Percentiles rank a stretch among this genome's conserved stretches.
Conservation (phyloP, 768 basidiomycete genomes). For the Termitomyces sp. region DNA sequence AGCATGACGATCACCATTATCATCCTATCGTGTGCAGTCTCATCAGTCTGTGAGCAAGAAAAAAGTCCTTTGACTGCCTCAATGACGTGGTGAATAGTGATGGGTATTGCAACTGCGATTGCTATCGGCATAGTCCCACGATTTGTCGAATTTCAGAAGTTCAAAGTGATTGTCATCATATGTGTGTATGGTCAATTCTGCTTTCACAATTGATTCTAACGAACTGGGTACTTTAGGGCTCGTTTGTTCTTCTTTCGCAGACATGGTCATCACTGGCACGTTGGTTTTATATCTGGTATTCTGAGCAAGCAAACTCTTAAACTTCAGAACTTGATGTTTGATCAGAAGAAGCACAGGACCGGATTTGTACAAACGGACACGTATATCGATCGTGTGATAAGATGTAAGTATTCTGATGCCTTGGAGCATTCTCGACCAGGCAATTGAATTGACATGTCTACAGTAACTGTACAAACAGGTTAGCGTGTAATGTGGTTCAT, state of each 20-base stretch:
- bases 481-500: background rate
- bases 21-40: conserved; percentile 9
- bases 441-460: background rate
- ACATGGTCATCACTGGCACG: conserved; percentile 34
- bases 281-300: conserved; percentile 37
- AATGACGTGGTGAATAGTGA: conserved; percentile 12
- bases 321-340: background rate
- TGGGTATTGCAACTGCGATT: conserved; percentile 21
- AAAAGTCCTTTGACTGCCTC: background rate
- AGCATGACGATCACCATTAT: conserved; percentile 9
- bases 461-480: conserved; percentile 32
- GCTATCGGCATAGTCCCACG: conserved; percentile 14
- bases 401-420: conserved; percentile 15
- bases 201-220: background rate
- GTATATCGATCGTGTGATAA: conserved; percentile 36
- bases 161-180: conserved; percentile 18
- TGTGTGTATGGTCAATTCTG: conserved; percentile 5
- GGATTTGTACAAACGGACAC: conserved; percentile 36
- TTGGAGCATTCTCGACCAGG: background rate
- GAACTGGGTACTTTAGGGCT: conserved; percentile 29
- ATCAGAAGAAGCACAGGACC: conserved; percentile 32
- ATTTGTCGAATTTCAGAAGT: conserved; percentile 22
- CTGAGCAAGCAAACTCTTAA: background rate
- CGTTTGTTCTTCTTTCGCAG: conserved; percentile 31
- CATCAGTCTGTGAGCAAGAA: conserved; percentile 14